A percentile compares a stretch with the other conserved stretches of the same genome.
These are phyloP conservation scores for Podosphaera fusca DNA, from an alignment of 2,329 filamentous ascomycete genomes.

Conservation along the genomic window DNA sequence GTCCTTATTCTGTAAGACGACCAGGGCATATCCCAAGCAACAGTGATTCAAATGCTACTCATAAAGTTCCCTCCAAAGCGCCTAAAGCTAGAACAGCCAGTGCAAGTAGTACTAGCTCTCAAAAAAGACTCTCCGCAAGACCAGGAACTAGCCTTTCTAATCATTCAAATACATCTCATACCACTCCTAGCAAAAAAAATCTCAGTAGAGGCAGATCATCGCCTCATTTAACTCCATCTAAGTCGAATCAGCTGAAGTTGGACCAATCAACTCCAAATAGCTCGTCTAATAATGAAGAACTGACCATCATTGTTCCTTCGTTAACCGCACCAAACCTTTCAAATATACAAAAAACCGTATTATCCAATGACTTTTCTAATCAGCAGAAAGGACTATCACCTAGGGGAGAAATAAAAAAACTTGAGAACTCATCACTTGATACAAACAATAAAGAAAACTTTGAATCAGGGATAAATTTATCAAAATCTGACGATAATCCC, in stretches of 20 bases:
- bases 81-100: constrained; percentile 27
- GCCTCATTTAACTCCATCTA: constrained; percentile 8
- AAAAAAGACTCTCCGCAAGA: constrained; percentile 13
- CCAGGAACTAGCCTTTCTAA: constrained; percentile 17
- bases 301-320: constrained; percentile 28
- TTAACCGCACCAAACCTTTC: constrained; percentile 19
- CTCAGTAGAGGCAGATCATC: constrained; percentile 8
- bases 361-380: constrained; percentile 21
- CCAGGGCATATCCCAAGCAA: constrained; percentile 12
- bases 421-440: constrained; percentile 33
- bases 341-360: constrained; percentile 10
- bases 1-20: constrained; percentile 37
- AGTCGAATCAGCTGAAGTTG: constrained; percentile 4
- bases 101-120: constrained; percentile 21
- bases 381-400: constrained; percentile 14
- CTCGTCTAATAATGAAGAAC: constrained; percentile 26
- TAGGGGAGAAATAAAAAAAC: constrained; percentile 23
- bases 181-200: constrained; percentile 22
- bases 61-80: constrained; percentile 16
- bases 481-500: constrained; percentile 35
- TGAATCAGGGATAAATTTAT: constrained; percentile 21
- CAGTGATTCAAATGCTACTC: constrained; percentile 14
- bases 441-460: constrained; percentile 25
- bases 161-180: constrained; percentile 13
- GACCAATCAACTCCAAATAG: constrained; percentile 17